phyloP scores from a whole-genome alignment of 257 asterid genomes.

The Nicotiana otophora region DNA sequence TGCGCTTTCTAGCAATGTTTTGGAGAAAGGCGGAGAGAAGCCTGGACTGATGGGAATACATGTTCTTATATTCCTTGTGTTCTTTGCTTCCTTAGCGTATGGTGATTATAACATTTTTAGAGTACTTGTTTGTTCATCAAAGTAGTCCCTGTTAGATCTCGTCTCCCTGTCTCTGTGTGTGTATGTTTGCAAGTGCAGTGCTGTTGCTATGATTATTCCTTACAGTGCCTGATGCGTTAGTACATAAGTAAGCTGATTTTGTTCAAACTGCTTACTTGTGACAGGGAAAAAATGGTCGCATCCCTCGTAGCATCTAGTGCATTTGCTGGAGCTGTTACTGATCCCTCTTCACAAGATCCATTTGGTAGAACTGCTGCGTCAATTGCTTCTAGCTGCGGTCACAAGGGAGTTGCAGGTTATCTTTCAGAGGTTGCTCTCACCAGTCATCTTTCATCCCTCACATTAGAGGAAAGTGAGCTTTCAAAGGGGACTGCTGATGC shows the following conservation, averaged over 20 bases:
- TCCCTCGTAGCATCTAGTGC: conserved; percentile 93
- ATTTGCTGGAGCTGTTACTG: conserved; percentile 86
- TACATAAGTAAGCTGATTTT: background rate
- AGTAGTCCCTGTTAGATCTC: background rate
- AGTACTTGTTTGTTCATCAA: background rate
- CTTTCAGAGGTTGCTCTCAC: conserved; percentile 86
- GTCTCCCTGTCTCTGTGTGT: background rate
- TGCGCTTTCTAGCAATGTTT: background rate
- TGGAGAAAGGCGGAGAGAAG: background rate
- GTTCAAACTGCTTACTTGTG: conserved; percentile 14
- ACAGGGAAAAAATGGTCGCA: conserved; percentile 97
- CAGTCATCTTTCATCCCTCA: conserved; percentile 82
- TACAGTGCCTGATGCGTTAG: background rate
- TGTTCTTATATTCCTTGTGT: background rate
- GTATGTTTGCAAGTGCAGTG: background rate
- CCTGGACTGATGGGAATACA: background rate
- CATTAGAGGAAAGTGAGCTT: conserved; percentile 59
- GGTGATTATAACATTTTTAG: background rate
- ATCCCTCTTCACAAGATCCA: conserved; percentile 69
- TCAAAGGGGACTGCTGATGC: conserved; percentile 72
- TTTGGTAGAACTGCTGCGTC: conserved; percentile 87
- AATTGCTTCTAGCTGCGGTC: conserved; percentile 66
- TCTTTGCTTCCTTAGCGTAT: background rate
- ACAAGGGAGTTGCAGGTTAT: conserved; percentile 91
- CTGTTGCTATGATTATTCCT: conserved; percentile 3